Conservation (phyloP, 495 filamentous ascomycete genomes). For the Hypoxylon subgilvum region DNA sequence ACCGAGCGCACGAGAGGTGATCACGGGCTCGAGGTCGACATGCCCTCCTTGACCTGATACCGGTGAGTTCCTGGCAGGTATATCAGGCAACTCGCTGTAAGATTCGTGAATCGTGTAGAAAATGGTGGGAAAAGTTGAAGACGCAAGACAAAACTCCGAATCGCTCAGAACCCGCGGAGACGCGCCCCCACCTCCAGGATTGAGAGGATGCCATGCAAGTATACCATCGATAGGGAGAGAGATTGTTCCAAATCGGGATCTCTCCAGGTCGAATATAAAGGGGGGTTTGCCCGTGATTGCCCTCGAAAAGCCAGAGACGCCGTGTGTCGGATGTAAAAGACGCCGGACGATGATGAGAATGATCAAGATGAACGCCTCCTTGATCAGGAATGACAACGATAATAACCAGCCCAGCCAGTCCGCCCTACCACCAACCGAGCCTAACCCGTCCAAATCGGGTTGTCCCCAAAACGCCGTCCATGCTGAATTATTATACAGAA, state of each 20-base stretch:
- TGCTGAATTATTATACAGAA: constrained; percentile 75
- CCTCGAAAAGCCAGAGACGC: constrained; percentile 30
- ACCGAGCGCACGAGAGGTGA: constrained; percentile 38
- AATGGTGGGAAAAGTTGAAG: constrained; percentile 19
- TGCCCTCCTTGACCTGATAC: constrained; percentile 3
- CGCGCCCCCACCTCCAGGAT: constrained; percentile 31
- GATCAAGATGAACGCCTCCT: constrained; percentile 30
- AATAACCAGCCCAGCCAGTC: constrained; percentile 37
- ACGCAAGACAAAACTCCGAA: constrained; percentile 41
- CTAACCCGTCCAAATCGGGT: constrained; percentile 28
- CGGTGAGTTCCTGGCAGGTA: constrained; percentile 16
- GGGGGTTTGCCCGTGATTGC: constrained; percentile 12
- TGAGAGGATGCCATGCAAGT: constrained; percentile 38
- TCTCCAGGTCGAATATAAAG: constrained; percentile 23
- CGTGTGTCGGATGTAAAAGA: constrained; percentile 26
- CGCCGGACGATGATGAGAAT: constrained; percentile 32
- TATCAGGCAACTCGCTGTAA: constrained; percentile 23
- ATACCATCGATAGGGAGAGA: constrained; percentile 19
- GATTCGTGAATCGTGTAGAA: constrained; percentile 38
- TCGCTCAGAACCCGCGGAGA: constrained; percentile 35
- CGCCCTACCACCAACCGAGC: constrained; percentile 31
- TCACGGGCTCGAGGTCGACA: constrained; percentile 41
- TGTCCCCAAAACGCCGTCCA: constrained; percentile 52
- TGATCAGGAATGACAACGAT: constrained; percentile 30
- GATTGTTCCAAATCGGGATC: constrained; percentile 20